Evolutionary conservation across 1,139 yeast genomes (phyloP), one percentile per base, ranked within the genome.

Genomic region (Scheffersomyces segobiensis): DNA sequence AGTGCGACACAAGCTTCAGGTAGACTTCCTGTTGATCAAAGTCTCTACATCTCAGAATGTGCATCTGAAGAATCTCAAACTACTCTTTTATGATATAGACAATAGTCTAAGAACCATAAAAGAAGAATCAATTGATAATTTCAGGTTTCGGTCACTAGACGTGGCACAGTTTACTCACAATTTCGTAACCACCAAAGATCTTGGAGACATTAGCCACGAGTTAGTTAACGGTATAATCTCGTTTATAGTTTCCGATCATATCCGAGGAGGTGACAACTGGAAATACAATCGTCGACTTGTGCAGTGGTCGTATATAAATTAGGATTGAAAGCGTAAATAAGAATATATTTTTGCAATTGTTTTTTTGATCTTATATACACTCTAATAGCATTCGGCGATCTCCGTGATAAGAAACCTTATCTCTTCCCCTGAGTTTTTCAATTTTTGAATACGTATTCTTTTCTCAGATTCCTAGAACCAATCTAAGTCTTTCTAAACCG

Each of bases 161-260:
- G 42, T 32, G 42, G 42, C 17, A 12, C 42, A 32, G 12, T 32
- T 10, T 32, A 32, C 56, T 50, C 17, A 56, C 55, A 48, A 32
- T 50, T 18, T 56, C 53, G 54, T 55, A 55, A 24, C 52, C 14
- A 54, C n/a, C 61, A 59, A 32, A 61, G 60, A 52, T 62, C 65
- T 71, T 1, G 59, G 62, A 18, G 64, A 62, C 3, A 54, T 71
- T 8, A 63, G 64, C 49, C 59, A 62, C 54, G 70, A 69, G 55
- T 50, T 72, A 8, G 58, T 74, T 49, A 76, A 76, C 59, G 71
- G 67, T 1, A 65, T 76, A 2, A 65, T 76, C 17, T 77, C 72
- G 26, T 63, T 65, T 57, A 63, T 73, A 5, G 58, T 72, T 18
- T 59, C 59, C 3, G 63, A 65, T 6, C 69, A 61, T n/a, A 62